Base-by-base conservation (phyloP, 306 rosid genomes). In the Vigna nakashimae region DNA sequence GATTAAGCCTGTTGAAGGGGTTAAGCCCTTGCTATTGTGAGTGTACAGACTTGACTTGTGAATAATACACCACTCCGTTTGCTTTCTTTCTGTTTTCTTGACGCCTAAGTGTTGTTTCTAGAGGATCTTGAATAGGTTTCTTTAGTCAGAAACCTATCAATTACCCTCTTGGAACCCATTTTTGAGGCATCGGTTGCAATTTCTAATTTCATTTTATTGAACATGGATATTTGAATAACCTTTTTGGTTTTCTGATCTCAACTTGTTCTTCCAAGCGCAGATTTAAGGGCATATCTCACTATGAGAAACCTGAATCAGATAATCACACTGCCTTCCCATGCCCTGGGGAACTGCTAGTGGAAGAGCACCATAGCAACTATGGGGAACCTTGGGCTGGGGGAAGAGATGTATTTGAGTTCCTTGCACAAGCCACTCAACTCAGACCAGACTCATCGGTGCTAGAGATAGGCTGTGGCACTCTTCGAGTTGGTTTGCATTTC, bases 361-460 rank as follows among this genome's bases (percentile, higher is more conserved):
- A 94, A 82, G 89, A 94, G 89, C 97, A 91, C 78, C 98, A 91
- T 75, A 94, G 97, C 86, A 94, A 94, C 87, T 91, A 94, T 12
- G 98, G 97, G 2, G 98, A 94, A 75, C 97, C 98, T 17, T 94
- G 97, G 98, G 98, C 98, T 8, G 97, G 98, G 5, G 98, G 97
- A 77, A 84, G 98, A 63, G 98, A 91, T 36, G 96, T 91, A 50
- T 90, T 87, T 77, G 98, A 91, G 83, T 93, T 91, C 81, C 92
- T 93, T 49, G 97, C 92, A 16, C 84, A 89, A 73, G 74, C 92
- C 48, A 32, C 84, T 78, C 85, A 86, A 55, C 88, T 94, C 67
- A 89, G 24, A 73, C 91, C 94, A 2, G 77, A 88, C 48, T 89
- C 91, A 0, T 78, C 18, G 50, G 96, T 94, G 51, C 88, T 94